Evolutionary conservation across 495 filamentous ascomycete species (phyloP), one percentile per base, ranked within the genome.

Genomic region (Immersiella caudata): DNA sequence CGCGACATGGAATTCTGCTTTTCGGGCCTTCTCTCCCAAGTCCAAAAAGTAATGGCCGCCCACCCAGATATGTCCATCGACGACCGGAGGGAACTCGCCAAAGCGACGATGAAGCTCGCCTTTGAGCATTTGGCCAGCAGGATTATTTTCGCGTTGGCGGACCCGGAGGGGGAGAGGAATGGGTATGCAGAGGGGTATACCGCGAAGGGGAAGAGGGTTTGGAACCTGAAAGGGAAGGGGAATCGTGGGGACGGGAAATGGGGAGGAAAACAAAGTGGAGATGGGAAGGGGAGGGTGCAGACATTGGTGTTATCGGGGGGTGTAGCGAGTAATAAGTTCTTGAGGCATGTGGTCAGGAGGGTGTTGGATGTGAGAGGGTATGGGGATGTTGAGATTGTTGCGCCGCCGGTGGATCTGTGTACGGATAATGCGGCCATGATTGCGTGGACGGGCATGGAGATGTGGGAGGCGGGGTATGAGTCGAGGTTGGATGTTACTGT

Each of bases 351-450:
- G 50, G 76, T 96, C 21, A 82, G 86, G 3, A 67, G 76, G 4
- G 85, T 86, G 60, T 77, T 97, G 35, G 83, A 90, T 70, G 84
- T 78, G 12, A 81, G 88, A 16, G 91, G 91, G 0, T 90, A 86
- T 70, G 69, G 69, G 6, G 66, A 89, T 65, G 76, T 97, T n/a
- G 66, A 81, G 27, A 70, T 98, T 14, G 75, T 88, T 4, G 89
- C 89, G 49, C 95, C 95, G 22, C 95, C 95, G 4, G 73, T 84
- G 22, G 79, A 81, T 56, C 80, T 94, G 68, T 97, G 95, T 70
- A 97, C 92, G 0, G 95, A 99, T 74, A 97, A 98, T 80, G 95
- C 94, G 18, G 93, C 93, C n/a, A 99, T 98, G 95, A 93, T 97
- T 70, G 94, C 91, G 0, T 99, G 95, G 95, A 85, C 94, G 6